Conservation (phyloP, 139 green algal species). For the Coelastrella sp. region DNA sequence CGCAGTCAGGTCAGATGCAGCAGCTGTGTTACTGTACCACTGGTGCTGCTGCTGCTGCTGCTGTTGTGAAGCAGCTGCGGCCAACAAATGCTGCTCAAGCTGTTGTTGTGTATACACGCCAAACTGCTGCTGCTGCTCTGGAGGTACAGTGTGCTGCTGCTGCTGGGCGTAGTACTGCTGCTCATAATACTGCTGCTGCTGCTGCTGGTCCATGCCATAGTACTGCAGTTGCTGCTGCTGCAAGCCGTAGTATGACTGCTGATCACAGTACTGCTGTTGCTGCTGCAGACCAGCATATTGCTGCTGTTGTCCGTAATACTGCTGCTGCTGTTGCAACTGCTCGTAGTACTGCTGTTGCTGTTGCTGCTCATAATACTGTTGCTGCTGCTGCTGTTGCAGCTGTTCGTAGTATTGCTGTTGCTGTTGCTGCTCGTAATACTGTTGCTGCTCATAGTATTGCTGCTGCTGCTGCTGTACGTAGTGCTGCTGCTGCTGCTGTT, state of each 20-base stretch:
- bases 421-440: background rate
- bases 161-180: background rate
- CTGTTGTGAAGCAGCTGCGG: background rate
- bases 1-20: no score
- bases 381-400: background rate
- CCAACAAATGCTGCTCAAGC: background rate
- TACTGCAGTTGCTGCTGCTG: background rate
- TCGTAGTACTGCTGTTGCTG: background rate
- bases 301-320: no score
- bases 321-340: no score
- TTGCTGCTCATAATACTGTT: background rate
- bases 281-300: no score
- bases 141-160: no score
- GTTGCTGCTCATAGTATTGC: background rate
- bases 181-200: background rate
- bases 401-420: background rate
- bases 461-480: background rate
- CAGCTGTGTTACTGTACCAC: background rate
- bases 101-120: conserved; percentile 9
- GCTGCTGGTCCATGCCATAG: no score
- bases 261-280: conserved; percentile 14
- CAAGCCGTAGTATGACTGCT: no score
- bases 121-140: background rate
- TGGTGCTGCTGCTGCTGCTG: background rate
- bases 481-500: background rate